Percentiles rank a stretch among this genome's conserved stretches.
Evolutionary conservation across 2,329 filamentous ascomycete species (phyloP).

Genomic region (Aspergillus latus): DNA sequence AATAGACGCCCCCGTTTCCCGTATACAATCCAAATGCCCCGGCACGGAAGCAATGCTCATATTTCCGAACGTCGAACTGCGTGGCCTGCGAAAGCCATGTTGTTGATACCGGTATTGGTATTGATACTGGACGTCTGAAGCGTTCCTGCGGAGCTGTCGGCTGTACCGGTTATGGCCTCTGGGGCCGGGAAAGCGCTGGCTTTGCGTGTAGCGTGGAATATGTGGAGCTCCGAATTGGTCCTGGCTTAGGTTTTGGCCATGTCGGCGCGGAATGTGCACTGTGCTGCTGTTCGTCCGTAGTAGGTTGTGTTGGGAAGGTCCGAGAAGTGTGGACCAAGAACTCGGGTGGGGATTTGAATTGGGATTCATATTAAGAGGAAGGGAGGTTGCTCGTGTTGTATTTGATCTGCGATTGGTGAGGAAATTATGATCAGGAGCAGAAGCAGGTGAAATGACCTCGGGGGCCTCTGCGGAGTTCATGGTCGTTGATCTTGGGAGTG

Average conservation of each 20-base stretch:
- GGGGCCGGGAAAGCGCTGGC: conserved; percentile 26
- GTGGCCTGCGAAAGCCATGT: conserved; percentile 33
- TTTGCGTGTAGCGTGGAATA: conserved; percentile 29
- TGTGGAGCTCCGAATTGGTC: conserved; percentile 27
- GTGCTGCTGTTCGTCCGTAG: conserved; percentile 14
- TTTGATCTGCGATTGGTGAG: conserved; percentile 29
- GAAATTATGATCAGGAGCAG: conserved; percentile 18
- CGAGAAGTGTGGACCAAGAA: conserved; percentile 10
- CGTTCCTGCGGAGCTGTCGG: conserved; percentile 31
- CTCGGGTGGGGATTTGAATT: conserved; percentile 19
- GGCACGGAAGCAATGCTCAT: conserved; percentile 19
- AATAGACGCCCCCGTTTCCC: conserved; percentile 30
- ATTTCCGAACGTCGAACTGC: conserved; percentile 35
- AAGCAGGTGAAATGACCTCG: conserved; percentile 28
- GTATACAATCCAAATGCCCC: conserved; percentile 31
- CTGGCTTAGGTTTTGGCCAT: conserved; percentile 18
- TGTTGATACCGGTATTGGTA: conserved; percentile 9
- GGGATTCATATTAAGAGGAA: conserved; percentile 20
- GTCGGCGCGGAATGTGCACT: conserved; percentile 14
- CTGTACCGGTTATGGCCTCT: conserved; percentile 18
- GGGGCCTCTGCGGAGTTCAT: conserved; percentile 38
- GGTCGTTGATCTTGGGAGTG: conserved; percentile 28
- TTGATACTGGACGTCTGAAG: conserved; percentile 27
- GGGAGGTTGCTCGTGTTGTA: conserved; percentile 21
- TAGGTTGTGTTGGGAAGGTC: conserved; percentile 12